phyloP scores from a whole-genome alignment of 768 basidiomycete genomes.

The Mycena rebaudengoi region DNA sequence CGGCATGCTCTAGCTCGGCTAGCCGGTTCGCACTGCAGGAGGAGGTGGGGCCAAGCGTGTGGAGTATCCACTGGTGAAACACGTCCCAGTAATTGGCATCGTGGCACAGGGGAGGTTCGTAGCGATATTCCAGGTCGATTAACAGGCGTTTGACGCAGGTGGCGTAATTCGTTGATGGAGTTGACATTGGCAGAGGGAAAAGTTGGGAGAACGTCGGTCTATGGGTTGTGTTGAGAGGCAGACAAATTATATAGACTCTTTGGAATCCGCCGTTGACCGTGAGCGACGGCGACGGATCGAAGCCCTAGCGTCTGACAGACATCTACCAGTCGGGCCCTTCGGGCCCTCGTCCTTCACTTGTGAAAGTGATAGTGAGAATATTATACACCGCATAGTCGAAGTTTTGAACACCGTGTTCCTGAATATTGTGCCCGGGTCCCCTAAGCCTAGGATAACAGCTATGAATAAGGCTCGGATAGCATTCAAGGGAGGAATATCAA shows the following conservation, averaged over 20 bases:
- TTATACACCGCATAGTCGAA: neutral
- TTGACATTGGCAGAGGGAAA: neutral
- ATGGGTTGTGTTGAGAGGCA: too few species aligned
- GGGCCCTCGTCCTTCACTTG: neutral
- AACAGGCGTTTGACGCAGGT: slow-evolving; percentile 8
- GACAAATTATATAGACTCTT: neutral
- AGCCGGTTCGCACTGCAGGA: slow-evolving; percentile 2
- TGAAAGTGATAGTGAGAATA: neutral
- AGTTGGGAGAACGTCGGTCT: neutral
- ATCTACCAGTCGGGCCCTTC: neutral
- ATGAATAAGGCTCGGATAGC: neutral
- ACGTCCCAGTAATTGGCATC: slow-evolving; percentile 6
- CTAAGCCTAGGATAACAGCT: slow-evolving; percentile 1
- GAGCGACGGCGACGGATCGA: neutral
- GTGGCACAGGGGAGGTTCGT: neutral
- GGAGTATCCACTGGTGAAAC: neutral
- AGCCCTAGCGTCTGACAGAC: neutral
- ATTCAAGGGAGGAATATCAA: too few species aligned
- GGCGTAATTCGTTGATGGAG: neutral
- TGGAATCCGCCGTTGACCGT: neutral
- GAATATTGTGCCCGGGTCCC: neutral
- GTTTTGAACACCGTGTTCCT: slow-evolving; percentile 1
- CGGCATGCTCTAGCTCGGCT: slow-evolving; percentile 11
- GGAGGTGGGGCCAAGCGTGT: slow-evolving; percentile 7
- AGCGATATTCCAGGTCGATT: slow-evolving; percentile 5